Conservation (phyloP, 2,329 filamentous ascomycete genomes). For the Diaporthe capsici region DNA sequence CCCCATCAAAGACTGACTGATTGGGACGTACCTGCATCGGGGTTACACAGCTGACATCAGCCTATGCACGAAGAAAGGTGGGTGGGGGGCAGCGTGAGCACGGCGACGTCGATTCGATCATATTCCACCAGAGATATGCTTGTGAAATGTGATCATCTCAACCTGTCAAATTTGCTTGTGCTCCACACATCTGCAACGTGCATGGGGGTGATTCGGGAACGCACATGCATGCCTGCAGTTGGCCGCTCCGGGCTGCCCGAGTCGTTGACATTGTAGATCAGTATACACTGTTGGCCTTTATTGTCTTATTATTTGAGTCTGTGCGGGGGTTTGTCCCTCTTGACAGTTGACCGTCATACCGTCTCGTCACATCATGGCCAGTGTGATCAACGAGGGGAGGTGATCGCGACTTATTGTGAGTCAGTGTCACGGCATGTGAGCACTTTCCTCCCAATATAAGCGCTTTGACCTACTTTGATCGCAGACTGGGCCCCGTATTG, state of each 20-base stretch:
- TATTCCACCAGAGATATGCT: conserved; percentile 1
- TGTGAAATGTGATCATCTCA: conserved; percentile 25
- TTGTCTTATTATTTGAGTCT: neutral
- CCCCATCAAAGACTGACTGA: neutral
- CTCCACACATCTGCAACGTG: conserved; percentile 5
- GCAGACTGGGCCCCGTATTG: neutral
- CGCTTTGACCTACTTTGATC: neutral
- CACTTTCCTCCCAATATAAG: neutral
- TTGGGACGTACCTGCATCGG: conserved; percentile 22
- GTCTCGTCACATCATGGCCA: neutral
- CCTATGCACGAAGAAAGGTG: conserved; percentile 1
- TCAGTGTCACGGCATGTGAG: neutral
- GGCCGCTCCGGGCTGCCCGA: neutral
- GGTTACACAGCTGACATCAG: conserved; percentile 18
- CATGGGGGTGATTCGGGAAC: conserved; percentile 25
- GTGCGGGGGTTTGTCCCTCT: neutral
- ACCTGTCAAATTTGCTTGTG: conserved; percentile 33
- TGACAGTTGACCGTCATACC: neutral
- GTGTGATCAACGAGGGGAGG: neutral
- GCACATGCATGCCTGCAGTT: conserved; percentile 16
- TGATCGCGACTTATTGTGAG: neutral
- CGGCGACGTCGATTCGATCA: conserved; percentile 11
- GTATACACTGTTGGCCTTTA: neutral
- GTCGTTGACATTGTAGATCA: neutral
- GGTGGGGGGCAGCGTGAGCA: neutral